Conservation (phyloP, 2,329 filamentous ascomycete genomes). For the Talaromyces rugulosus region DNA sequence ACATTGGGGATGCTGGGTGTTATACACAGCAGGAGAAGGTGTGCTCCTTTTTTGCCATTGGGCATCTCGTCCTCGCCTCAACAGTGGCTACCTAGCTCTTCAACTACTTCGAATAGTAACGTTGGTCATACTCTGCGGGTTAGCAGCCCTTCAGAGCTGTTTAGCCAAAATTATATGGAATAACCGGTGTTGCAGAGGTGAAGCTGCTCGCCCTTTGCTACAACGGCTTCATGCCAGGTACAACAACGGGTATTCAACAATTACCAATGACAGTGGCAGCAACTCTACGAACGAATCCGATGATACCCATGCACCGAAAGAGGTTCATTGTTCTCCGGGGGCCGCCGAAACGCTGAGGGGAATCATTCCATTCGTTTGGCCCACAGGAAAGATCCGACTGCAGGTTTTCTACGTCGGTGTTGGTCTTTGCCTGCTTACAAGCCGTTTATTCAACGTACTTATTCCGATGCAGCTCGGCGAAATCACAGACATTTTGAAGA, state of each 20-base stretch:
- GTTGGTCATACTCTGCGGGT: slow-evolving; percentile 5
- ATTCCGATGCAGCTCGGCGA: slow-evolving; percentile 78
- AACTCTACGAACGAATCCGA: not conserved
- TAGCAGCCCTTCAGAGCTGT: not conserved
- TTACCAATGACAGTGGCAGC: not conserved
- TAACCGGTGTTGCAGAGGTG: not conserved
- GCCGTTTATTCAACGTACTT: slow-evolving; percentile 70
- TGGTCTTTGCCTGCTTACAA: slow-evolving; percentile 61
- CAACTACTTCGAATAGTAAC: slow-evolving; percentile 3
- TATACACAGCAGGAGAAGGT: slow-evolving; percentile 56
- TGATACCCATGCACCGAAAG: slow-evolving; percentile 1
- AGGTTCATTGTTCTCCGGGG: not conserved
- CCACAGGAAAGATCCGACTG: slow-evolving; percentile 60
- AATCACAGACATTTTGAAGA: slow-evolving; percentile 65
- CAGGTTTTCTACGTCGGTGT: slow-evolving; percentile 67
- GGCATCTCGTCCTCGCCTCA: slow-evolving; percentile 30
- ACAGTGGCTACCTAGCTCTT: not conserved
- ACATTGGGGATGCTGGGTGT: slow-evolving; percentile 58
- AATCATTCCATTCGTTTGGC: slow-evolving; percentile 77
- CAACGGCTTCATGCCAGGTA: not conserved
- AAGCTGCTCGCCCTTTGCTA: slow-evolving; percentile 6
- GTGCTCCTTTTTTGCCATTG: slow-evolving; percentile 12
- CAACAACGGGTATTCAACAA: slow-evolving; percentile 6
- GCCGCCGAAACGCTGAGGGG: slow-evolving; percentile 43
- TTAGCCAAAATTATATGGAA: not conserved